phyloP scores from a whole-genome alignment of 495 filamentous ascomycete species.

The Hypoxylon fragiforme region DNA sequence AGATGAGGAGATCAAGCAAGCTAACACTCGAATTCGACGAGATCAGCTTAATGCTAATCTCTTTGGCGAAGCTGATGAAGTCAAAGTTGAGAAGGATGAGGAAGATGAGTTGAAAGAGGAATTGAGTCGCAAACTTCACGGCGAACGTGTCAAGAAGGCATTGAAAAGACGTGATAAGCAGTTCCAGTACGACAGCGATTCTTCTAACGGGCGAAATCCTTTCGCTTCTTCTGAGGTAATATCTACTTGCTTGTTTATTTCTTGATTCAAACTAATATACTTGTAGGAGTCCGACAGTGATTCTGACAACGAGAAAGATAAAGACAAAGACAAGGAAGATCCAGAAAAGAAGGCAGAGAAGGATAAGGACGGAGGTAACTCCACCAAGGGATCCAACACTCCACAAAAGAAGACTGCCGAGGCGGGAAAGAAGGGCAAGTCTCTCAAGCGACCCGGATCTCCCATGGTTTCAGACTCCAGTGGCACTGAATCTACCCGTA shows the following conservation, averaged over 20 bases:
- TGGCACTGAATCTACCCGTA: constrained; percentile 84
- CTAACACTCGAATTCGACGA: constrained; percentile 79
- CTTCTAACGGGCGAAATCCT: constrained; percentile 73
- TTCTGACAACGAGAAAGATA: constrained; percentile 47
- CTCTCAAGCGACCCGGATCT: constrained; percentile 83
- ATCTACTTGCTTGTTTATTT: background rate
- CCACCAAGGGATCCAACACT: constrained; percentile 73
- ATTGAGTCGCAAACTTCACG: constrained; percentile 65
- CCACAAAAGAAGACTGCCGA: constrained; percentile 65
- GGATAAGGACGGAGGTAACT: constrained; percentile 68
- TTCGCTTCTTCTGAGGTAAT: constrained; percentile 61
- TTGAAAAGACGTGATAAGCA: constrained; percentile 84
- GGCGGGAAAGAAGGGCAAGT: constrained; percentile 64
- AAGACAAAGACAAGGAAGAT: constrained; percentile 62
- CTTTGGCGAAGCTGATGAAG: constrained; percentile 82
- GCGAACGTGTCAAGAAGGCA: constrained; percentile 76
- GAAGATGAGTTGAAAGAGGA: constrained; percentile 67
- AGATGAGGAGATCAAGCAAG: constrained; percentile 86
- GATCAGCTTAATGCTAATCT: constrained; percentile 87
- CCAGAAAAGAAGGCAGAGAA: constrained; percentile 57
- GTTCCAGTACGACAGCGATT: constrained; percentile 77
- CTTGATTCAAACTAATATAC: constrained; percentile 16
- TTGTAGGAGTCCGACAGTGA: constrained; percentile 41
- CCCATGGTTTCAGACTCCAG: constrained; percentile 84
- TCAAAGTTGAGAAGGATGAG: constrained; percentile 82